Evolutionary conservation across 768 basidiomycete genomes (phyloP).

Genomic region (Boletellus sp.): DNA sequence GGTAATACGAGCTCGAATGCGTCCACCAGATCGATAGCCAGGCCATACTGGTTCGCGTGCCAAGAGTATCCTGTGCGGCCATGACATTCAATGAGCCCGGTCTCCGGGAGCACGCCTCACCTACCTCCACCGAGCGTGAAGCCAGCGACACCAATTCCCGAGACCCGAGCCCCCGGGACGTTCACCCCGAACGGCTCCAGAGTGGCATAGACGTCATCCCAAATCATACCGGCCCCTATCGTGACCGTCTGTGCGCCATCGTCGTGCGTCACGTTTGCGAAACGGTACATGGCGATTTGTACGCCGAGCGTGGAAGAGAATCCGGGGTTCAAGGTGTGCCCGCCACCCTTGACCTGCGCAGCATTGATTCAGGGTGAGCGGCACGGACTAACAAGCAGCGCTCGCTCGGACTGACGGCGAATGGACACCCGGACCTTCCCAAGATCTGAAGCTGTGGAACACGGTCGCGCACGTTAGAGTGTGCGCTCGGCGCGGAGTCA

Average conservation of each 20-base stretch:
- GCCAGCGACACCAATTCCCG: slow-evolving; percentile 58
- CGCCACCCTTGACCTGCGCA: slow-evolving; percentile 58
- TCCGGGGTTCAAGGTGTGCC: slow-evolving; percentile 51
- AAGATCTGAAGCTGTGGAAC: slow-evolving; percentile 44
- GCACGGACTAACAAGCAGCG: background rate
- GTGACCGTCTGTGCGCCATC: slow-evolving; percentile 36
- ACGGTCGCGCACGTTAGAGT: background rate
- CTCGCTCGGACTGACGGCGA: slow-evolving; percentile 41
- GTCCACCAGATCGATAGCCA: slow-evolving; percentile 52
- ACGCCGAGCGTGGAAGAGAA: slow-evolving; percentile 62
- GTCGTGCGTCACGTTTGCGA: slow-evolving; percentile 45
- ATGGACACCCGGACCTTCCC: slow-evolving; percentile 42
- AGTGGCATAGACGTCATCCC: slow-evolving; percentile 63
- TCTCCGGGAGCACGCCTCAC: background rate
- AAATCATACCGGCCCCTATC: slow-evolving; percentile 45
- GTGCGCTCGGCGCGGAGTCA: background rate
- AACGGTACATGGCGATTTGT: slow-evolving; percentile 52
- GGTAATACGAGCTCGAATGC: slow-evolving; percentile 61
- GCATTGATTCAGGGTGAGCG: slow-evolving; percentile 1
- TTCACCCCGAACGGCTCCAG: slow-evolving; percentile 47
- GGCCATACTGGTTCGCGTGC: slow-evolving; percentile 57
- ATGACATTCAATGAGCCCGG: slow-evolving; percentile 6
- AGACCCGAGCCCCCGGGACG: slow-evolving; percentile 57
- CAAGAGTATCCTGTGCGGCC: slow-evolving; percentile 53
- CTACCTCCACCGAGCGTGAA: slow-evolving; percentile 57